phyloP scores from a whole-genome alignment of 352 stramenopile species.

The Phytophthora melonis region DNA sequence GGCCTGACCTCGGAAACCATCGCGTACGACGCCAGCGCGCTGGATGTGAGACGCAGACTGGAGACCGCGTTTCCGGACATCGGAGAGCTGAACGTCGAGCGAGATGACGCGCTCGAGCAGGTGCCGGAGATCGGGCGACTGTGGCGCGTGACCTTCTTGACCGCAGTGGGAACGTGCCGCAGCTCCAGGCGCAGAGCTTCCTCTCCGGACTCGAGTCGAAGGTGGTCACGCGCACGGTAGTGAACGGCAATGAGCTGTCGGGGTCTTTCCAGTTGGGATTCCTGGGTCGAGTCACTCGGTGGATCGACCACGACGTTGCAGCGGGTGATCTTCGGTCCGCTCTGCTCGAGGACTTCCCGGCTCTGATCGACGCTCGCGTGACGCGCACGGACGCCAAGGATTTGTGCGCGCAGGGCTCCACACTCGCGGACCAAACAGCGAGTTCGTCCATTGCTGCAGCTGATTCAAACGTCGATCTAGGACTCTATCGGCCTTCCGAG shows the following conservation, averaged over 20 bases:
- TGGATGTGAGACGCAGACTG: slow-evolving; percentile 62
- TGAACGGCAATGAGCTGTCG: slow-evolving; percentile 88
- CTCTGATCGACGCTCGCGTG: slow-evolving; percentile 76
- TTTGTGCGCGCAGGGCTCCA: slow-evolving; percentile 70
- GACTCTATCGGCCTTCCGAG: slow-evolving; percentile 53
- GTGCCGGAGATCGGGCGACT: slow-evolving; percentile 70
- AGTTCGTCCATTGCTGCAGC: slow-evolving; percentile 44
- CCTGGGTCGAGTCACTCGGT: slow-evolving; percentile 56
- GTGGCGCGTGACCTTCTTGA: slow-evolving; percentile 94
- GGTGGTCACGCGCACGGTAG: slow-evolving; percentile 75
- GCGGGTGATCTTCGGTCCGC: slow-evolving; percentile 61
- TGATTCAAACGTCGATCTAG: slow-evolving; percentile 27
- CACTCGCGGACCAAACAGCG: slow-evolving; percentile 58
- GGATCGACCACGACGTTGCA: slow-evolving; percentile 75
- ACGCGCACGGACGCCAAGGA: slow-evolving; percentile 69
- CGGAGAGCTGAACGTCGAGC: slow-evolving; percentile 57
- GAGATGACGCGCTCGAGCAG: slow-evolving; percentile 62
- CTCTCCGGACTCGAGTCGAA: slow-evolving; percentile 81
- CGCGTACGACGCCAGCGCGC: slow-evolving; percentile 75
- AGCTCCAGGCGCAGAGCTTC: slow-evolving; percentile 73
- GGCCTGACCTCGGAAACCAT: slow-evolving; percentile 55
- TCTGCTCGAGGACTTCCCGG: slow-evolving; percentile 57
- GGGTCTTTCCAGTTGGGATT: slow-evolving; percentile 90
- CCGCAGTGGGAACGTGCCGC: slow-evolving; percentile 85
- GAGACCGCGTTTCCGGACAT: slow-evolving; percentile 67